Conservation (phyloP, 768 basidiomycete genomes). For the Boletus pseudo-olivaceus region DNA sequence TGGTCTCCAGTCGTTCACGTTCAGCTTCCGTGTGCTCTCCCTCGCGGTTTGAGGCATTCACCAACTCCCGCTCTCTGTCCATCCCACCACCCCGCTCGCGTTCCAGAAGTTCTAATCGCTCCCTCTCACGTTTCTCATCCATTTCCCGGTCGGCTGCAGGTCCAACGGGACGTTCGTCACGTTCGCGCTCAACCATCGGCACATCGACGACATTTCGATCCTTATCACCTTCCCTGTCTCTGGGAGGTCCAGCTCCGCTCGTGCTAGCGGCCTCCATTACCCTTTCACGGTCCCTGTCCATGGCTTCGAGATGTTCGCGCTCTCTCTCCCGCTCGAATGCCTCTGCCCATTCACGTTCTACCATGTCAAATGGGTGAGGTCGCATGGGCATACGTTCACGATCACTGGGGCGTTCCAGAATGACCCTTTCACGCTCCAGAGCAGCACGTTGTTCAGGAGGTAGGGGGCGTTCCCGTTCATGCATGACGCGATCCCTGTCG, state of each 20-base stretch:
- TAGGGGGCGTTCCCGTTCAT: constrained; percentile 20
- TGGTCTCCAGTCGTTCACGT: constrained; percentile 24
- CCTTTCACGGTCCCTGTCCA: constrained; percentile 31
- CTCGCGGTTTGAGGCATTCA: constrained; percentile 14
- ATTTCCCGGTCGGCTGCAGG: constrained; percentile 21
- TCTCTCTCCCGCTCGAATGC: constrained; percentile 35
- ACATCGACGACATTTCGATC: constrained; percentile 17
- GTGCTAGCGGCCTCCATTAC: constrained; percentile 17
- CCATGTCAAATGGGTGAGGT: constrained; percentile 15
- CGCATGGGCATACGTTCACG: constrained; percentile 25
- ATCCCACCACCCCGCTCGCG: constrained; percentile 15
- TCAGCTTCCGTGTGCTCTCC: constrained; percentile 22
- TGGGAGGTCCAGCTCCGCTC: constrained; percentile 7
- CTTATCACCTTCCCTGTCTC: constrained; percentile 26
- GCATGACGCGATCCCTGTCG: constrained; percentile 25
- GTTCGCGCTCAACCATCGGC: constrained; percentile 17
- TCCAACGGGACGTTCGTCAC: constrained; percentile 21
- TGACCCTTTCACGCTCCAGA: constrained; percentile 22
- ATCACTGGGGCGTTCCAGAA: constrained; percentile 23
- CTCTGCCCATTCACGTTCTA: constrained; percentile 27
- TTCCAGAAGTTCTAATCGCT: constrained; percentile 23
- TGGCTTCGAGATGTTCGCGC: constrained; percentile 26
- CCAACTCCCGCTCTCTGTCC: constrained; percentile 19
- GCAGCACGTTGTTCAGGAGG: constrained; percentile 16
- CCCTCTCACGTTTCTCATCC: constrained; percentile 27